A percentile compares a stretch with the other conserved stretches of the same genome.
Evolutionary conservation across 257 asterid genomes (phyloP).

Genomic region (Lithospermum erythrorhizon): DNA sequence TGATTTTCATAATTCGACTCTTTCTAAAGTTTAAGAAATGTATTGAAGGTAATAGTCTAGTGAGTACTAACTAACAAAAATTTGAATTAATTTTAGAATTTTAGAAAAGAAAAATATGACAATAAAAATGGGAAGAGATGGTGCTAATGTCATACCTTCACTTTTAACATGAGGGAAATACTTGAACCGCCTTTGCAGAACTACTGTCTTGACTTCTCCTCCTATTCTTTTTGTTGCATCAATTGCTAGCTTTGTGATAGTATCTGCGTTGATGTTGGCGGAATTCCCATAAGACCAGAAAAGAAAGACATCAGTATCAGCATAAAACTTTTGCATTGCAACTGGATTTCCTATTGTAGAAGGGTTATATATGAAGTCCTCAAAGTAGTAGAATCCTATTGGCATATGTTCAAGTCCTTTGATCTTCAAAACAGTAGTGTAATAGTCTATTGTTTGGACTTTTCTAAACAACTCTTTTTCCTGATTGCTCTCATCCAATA

Average conservation of each 20-base stretch:
- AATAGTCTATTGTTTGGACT: conserved; percentile 64
- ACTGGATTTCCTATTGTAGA: conserved; percentile 72
- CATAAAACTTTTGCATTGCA: conserved; percentile 65
- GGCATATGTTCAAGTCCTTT: conserved; percentile 66
- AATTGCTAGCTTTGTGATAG: conserved; percentile 41
- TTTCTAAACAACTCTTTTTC: conserved; percentile 56
- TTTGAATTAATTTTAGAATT: no score
- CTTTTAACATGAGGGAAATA: conserved; percentile 69
- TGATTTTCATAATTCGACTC: no score
- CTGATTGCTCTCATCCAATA: conserved; percentile 45
- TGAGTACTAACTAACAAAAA: no score
- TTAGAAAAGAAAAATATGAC: neutral
- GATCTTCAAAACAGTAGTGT: conserved; percentile 72
- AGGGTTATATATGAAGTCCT: conserved; percentile 74
- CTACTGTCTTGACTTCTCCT: conserved; percentile 34
- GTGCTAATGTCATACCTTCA: conserved; percentile 33
- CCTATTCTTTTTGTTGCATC: conserved; percentile 69
- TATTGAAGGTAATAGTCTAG: no score
- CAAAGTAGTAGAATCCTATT: conserved; percentile 68
- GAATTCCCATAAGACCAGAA: conserved; percentile 89
- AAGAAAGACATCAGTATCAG: conserved; percentile 47
- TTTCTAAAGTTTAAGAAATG: no score
- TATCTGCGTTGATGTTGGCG: conserved; percentile 29
- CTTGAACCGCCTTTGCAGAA: conserved; percentile 57
- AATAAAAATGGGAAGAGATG: neutral